These are phyloP conservation scores for Fonsecaea multimorphosa DNA, from an alignment of 2,329 filamentous ascomycete genomes.

Conservation along the genomic window DNA sequence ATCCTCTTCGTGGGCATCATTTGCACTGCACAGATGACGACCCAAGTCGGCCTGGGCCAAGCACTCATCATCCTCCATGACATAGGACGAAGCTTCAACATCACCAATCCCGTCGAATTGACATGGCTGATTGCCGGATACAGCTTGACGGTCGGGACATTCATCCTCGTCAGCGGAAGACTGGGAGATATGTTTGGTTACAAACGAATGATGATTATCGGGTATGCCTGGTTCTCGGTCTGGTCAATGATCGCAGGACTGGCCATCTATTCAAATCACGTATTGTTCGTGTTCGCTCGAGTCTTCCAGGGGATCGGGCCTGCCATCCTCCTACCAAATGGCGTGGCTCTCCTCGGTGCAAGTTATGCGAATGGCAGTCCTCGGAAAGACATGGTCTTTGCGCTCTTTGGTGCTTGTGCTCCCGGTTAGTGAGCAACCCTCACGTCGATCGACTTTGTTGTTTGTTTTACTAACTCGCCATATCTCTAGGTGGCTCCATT, in stretches of 20 bases:
- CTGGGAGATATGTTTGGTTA: conserved; percentile 49
- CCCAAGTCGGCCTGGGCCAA: conserved; percentile 57
- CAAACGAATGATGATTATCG: conserved; percentile 46
- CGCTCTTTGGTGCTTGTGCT: conserved; percentile 57
- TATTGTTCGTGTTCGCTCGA: conserved; percentile 59
- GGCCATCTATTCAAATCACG: conserved; percentile 50
- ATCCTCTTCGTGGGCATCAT: conserved; percentile 45
- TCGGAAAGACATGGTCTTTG: conserved; percentile 67
- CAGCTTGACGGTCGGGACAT: conserved; percentile 53
- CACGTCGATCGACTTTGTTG: not conserved
- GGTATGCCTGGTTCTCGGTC: conserved; percentile 46
- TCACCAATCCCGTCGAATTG: conserved; percentile 52
- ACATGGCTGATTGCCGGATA: conserved; percentile 66
- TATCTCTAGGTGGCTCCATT: conserved; percentile 47
- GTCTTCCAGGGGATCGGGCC: conserved; percentile 64
- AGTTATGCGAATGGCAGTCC: conserved; percentile 61
- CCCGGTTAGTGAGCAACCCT: conserved; percentile 42
- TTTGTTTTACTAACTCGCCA: not conserved
- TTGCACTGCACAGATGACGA: conserved; percentile 52
- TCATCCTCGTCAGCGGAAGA: conserved; percentile 48
- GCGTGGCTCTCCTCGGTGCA: conserved; percentile 65
- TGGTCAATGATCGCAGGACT: conserved; percentile 48
- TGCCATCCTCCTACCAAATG: conserved; percentile 68
- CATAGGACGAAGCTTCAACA: conserved; percentile 56
- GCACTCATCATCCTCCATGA: conserved; percentile 57